phyloP scores from a whole-genome alignment of 768 basidiomycete genomes.

The Paxillus involutus region DNA sequence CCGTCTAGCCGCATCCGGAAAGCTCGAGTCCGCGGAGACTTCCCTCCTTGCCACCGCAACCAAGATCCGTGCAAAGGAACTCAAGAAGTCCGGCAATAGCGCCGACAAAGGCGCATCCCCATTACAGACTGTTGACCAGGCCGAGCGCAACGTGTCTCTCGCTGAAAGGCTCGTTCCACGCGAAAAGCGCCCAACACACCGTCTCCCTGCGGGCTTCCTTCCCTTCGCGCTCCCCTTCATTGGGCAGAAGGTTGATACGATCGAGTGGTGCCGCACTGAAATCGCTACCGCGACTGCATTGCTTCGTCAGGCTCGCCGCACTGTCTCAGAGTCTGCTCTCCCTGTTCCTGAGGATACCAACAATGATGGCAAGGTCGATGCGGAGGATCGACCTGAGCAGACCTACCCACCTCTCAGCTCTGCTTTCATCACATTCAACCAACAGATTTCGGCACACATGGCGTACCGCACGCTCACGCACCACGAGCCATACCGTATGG shows the following conservation, averaged over 20 bases:
- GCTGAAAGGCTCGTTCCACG: slow-evolving; percentile 63
- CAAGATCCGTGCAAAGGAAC: slow-evolving; percentile 61
- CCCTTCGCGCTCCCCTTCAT: slow-evolving; percentile 61
- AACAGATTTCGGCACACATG: slow-evolving; percentile 91
- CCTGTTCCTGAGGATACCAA: slow-evolving; percentile 25
- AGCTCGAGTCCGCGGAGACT: slow-evolving; percentile 88
- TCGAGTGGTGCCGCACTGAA: slow-evolving; percentile 84
- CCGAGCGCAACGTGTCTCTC: slow-evolving; percentile 31
- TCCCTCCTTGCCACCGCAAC: slow-evolving; percentile 70
- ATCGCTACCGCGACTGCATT: slow-evolving; percentile 55
- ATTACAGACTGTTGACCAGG: slow-evolving; percentile 14
- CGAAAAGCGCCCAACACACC: slow-evolving; percentile 76
- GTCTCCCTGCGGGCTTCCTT: slow-evolving; percentile 54
- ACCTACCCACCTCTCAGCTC: slow-evolving; percentile 63
- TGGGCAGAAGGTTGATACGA: slow-evolving; percentile 90
- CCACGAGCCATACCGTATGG: slow-evolving; percentile 84
- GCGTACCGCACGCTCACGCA: slow-evolving; percentile 74
- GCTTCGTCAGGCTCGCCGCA: slow-evolving; percentile 50
- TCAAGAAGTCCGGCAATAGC: slow-evolving; percentile 41
- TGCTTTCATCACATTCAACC: slow-evolving; percentile 89
- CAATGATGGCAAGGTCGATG: slow-evolving; percentile 7
- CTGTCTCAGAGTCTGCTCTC: slow-evolving; percentile 15
- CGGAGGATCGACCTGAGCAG: slow-evolving; percentile 15
- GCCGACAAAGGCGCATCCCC: slow-evolving; percentile 20
- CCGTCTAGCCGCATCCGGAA: slow-evolving; percentile 67